These are phyloP conservation scores for Alternaria brassicicola DNA, from an alignment of 2,329 filamentous ascomycete species.

Conservation along the genomic window DNA sequence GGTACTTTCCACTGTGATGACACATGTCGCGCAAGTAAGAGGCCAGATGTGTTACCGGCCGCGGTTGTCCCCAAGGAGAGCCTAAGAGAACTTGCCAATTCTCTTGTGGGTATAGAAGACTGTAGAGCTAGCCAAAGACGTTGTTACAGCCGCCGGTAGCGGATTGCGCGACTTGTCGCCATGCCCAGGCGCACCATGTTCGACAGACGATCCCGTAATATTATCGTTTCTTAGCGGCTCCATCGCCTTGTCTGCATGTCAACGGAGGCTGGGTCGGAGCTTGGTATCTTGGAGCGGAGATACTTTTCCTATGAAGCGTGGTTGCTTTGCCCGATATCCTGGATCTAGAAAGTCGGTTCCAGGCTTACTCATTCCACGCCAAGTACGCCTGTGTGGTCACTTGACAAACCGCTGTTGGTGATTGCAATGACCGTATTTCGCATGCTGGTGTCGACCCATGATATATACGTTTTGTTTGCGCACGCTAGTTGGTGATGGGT, in stretches of 20 bases:
- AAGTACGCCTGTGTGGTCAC: not conserved
- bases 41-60: not conserved
- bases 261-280: not conserved
- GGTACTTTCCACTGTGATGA: not conserved
- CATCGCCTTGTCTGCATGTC: not conserved
- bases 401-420: too few relatives aligned
- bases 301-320: not conserved
- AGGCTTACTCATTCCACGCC: not conserved
- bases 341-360: not conserved
- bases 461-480: not conserved
- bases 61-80: not conserved
- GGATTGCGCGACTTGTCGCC: not conserved
- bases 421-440: not conserved
- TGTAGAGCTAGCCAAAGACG: not conserved
- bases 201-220: not conserved
- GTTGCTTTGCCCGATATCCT: not conserved
- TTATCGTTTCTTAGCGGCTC: not conserved
- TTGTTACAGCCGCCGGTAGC: not conserved
- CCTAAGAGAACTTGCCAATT: not conserved
- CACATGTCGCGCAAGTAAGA: not conserved
- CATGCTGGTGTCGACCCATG: not conserved
- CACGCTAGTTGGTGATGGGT: not conserved
- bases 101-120: not conserved
- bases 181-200: not conserved
- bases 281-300: constrained; percentile 2